Conservation (phyloP, 352 stramenopile genomes). For the Pythium sp. region DNA sequence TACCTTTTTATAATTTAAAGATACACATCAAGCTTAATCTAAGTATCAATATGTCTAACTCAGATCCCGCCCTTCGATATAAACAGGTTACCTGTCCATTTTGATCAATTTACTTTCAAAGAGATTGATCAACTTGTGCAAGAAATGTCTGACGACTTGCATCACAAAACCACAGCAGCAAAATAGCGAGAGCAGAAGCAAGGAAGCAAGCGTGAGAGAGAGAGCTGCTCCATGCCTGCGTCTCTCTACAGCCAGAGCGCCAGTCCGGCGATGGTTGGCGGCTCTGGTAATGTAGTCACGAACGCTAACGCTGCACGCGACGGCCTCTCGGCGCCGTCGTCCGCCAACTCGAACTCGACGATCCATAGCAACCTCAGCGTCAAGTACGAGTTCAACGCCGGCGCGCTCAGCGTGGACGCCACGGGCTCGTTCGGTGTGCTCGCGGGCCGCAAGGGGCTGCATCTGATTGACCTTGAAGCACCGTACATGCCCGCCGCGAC, state of each 20-base stretch:
- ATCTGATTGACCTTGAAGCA: slow-evolving; percentile 70
- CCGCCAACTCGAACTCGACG: slow-evolving; percentile 22
- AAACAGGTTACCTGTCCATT: not conserved
- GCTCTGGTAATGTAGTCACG: not conserved
- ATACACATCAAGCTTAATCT: not conserved
- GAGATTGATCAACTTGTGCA: not conserved
- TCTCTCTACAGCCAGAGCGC: slow-evolving; percentile 13
- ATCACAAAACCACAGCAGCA: not conserved
- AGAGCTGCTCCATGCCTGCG: slow-evolving; percentile 10
- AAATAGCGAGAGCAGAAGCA: not conserved
- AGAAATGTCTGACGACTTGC: not conserved
- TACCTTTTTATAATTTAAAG: not conserved
- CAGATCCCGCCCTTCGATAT: not conserved
- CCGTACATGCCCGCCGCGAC: slow-evolving; percentile 54
- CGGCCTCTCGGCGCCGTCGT: slow-evolving; percentile 1
- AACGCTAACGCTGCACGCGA: not conserved
- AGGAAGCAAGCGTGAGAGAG: not conserved
- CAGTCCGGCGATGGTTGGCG: slow-evolving; percentile 1
- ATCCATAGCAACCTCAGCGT: slow-evolving; percentile 56
- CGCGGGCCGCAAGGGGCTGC: slow-evolving; percentile 61
- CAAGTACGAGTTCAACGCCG: slow-evolving; percentile 63
- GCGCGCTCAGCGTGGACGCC: slow-evolving; percentile 70
- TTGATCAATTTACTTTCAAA: not conserved
- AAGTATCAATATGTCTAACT: not conserved
- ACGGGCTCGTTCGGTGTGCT: slow-evolving; percentile 65